Evolutionary conservation across 495 filamentous ascomycete genomes (phyloP), one percentile per base, ranked within the genome.

Genomic region (Jackrogersella multiformis): DNA sequence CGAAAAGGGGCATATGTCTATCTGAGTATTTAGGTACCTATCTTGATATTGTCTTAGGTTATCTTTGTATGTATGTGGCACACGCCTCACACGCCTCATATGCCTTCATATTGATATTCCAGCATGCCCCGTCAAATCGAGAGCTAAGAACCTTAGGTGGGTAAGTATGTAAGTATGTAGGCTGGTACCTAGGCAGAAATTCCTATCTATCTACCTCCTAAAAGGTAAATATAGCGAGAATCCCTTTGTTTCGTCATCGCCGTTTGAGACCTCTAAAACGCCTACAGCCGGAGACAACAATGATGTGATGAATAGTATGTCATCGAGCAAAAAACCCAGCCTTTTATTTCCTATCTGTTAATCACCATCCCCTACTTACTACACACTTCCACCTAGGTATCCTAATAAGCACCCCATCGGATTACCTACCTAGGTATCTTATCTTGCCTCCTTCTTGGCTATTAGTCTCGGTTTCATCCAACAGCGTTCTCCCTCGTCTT

Each of bases 1-100:
- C 30, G 30, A 34, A 18, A n/a, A n/a, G n/a, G n/a, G n/a, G n/a
- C n/a, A n/a, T n/a, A n/a, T n/a, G n/a, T n/a, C n/a, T n/a, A n/a
- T n/a, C n/a, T n/a, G n/a, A n/a, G n/a, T n/a, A n/a, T n/a, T n/a
- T n/a, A n/a, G n/a, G n/a, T n/a, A n/a, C 20, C 6, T n/a, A 23
- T 16, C 45, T 49, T n/a, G 4, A 21, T 2, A 18, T 23, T 23
- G 21, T 5, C 42, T 46, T 35, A 10, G 13, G 32, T 18, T 38
- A 24, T 48, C 55, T 58, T 48, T 58, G 41, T 48, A 36, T 21
- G 15, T 28, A 38, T 38, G 35, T 38, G n/a, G 2, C 35, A 38
- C 3, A 15, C 12, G 12, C 35, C 35, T 38, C 4, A 3, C 26
- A 30, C 4, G 26, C n/a, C n/a, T n/a, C n/a, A n/a, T n/a, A n/a